A percentile compares a stretch with the other conserved stretches of the same genome.
Evolutionary conservation across 2,329 filamentous ascomycete species (phyloP).

Genomic region (Diaporthe sp.): DNA sequence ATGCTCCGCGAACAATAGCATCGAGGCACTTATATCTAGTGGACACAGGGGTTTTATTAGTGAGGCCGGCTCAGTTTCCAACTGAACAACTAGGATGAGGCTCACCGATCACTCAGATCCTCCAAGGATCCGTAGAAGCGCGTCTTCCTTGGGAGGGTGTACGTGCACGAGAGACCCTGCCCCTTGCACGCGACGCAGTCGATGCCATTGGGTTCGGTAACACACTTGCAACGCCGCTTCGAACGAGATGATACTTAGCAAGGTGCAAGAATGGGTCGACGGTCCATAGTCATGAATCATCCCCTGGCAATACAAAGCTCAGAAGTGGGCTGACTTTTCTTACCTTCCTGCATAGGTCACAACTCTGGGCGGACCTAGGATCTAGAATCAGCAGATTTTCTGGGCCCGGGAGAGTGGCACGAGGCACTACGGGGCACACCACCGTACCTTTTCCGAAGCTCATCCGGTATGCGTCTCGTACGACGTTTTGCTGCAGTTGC

Average conservation of each 20-base stretch:
- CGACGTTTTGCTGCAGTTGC: slow-evolving; percentile 39
- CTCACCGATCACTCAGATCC: slow-evolving; percentile 49
- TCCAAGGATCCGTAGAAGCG: slow-evolving; percentile 51
- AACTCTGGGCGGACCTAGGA: slow-evolving; percentile 46
- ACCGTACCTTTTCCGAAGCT: slow-evolving; percentile 43
- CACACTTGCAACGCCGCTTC: slow-evolving; percentile 49
- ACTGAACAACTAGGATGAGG: slow-evolving; percentile 31
- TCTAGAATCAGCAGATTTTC: slow-evolving; percentile 23
- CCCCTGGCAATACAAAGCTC: not conserved
- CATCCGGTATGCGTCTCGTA: slow-evolving; percentile 47
- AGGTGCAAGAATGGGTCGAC: not conserved
- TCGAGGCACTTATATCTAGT: slow-evolving; percentile 14
- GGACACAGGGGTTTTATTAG: not conserved
- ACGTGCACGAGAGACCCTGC: slow-evolving; percentile 46
- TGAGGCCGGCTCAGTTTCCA: not conserved
- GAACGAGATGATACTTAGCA: slow-evolving; percentile 22
- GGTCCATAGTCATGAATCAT: slow-evolving; percentile 3
- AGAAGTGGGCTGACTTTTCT: slow-evolving; percentile 27
- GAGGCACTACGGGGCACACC: slow-evolving; percentile 4
- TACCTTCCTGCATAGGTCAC: slow-evolving; percentile 49
- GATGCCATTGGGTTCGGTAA: slow-evolving; percentile 42
- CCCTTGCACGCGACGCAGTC: slow-evolving; percentile 47
- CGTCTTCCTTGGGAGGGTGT: slow-evolving; percentile 48
- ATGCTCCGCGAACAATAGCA: not conserved
- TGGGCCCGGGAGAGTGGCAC: slow-evolving; percentile 10